Evolutionary conservation across 441 rosid genomes (phyloP), one percentile per base, ranked within the genome.

Genomic region (Jatropha podagrica): DNA sequence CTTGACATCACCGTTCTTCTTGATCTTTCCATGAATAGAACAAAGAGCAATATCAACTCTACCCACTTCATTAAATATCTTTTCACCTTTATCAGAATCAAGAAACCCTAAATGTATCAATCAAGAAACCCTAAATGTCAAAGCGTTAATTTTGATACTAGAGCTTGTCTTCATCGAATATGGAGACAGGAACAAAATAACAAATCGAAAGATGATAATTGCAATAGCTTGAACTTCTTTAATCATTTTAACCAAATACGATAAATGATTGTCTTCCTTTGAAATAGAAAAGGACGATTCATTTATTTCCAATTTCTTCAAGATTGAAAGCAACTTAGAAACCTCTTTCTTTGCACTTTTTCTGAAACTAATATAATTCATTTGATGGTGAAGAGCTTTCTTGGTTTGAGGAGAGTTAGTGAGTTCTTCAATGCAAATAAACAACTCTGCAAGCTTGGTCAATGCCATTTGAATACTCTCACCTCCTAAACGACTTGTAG

Each of bases 61-160:
- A 38, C 83, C 93, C 68, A 87, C 85, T 77, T 88, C 95, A 56
- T 81, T 90, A 66, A 87, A 74, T 23, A 74, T 55, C 49, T 80
- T 85, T 65, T 72, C 14, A 46, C 79, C 76, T 76, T 59, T 73
- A 13, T 75, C 77, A 14, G 77, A 65, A 17, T 81, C 83, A 1
- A 76, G 51, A 46, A 74, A 67, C n/a, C 83, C 76, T n/a, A 76
- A 69, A 4, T 65, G 74, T 37, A 88, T 78, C 79, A 92, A 68
- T 81, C 83, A 1, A 76, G 51, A 46, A 74, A 67, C n/a, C 83
- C 76, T n/a, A 76, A 69, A 4, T 65, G 74, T 37, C n/a, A n/a
- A n/a, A n/a, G n/a, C n/a, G 87, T 78, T 78, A 92, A 68, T 78
- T 85, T 89, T 2, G 96, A 82, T 65, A 90, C 82, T 69, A 23